phyloP scores from a whole-genome alignment of 805 yeast genomes.

The Teunomyces panamensis region DNA sequence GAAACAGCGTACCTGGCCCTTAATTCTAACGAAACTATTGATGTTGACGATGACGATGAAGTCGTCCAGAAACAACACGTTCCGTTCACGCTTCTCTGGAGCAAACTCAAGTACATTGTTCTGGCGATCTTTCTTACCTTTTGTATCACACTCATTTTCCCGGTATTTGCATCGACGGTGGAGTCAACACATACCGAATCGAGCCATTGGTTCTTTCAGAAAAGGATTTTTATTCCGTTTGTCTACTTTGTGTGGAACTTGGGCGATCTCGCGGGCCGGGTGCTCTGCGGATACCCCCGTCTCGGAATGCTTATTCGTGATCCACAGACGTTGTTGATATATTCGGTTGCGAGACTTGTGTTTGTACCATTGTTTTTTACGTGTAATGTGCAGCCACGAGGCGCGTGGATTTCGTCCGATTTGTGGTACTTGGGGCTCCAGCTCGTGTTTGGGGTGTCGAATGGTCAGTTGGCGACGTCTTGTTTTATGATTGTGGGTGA shows the following conservation, averaged over 20 bases:
- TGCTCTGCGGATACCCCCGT: conserved; percentile 54
- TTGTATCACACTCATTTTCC: conserved; percentile 72
- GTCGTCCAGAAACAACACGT: conserved; percentile 37
- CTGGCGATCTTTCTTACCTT: conserved; percentile 72
- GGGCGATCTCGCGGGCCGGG: conserved; percentile 82
- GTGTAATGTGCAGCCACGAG: conserved; percentile 54
- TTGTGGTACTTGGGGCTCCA: conserved; percentile 66
- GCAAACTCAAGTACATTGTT: conserved; percentile 61
- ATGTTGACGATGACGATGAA: conserved; percentile 1
- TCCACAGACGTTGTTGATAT: conserved; percentile 46
- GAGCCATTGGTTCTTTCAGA: conserved; percentile 39
- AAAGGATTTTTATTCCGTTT: conserved; percentile 60
- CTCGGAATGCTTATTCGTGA: conserved; percentile 31
- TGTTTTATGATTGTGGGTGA: conserved; percentile 74
- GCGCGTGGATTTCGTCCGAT: conserved; percentile 54
- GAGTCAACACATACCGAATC: conserved; percentile 43
- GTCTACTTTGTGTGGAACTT: conserved; percentile 83
- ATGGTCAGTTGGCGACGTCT: conserved; percentile 81
- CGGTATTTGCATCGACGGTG: conserved; percentile 81
- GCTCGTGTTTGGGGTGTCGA: conserved; percentile 77
- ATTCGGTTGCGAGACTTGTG: conserved; percentile 52
- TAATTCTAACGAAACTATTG: background rate
- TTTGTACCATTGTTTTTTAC: conserved; percentile 72
- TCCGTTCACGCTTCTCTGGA: conserved; percentile 59
- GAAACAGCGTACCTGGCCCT: background rate